Base-by-base conservation (phyloP, 2,329 filamentous ascomycete species). In the Exophiala sp. region DNA sequence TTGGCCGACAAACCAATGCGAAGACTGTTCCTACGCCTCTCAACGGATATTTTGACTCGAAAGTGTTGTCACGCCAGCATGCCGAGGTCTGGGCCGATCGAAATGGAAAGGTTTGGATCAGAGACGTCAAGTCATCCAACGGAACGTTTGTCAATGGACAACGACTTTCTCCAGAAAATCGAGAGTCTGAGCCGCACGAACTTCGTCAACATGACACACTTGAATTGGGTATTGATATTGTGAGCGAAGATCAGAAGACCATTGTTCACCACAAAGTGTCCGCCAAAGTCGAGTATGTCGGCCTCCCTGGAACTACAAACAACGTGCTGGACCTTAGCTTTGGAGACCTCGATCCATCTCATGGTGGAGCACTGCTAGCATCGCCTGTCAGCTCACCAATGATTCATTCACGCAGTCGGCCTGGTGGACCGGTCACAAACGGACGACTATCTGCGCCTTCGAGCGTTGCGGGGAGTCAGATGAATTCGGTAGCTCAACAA, bases 201-300 rank as follows among this genome's bases (percentile, higher is more conserved):
- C 76, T 99, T 33, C 87, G 91, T 65, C 91, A 92, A 55, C 86
- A 90, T 62, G 94, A 99, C 68, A 89, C 94, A 59, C 77, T 99
- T 49, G 94, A 99, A 68, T 80, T 99, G 34, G 94, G 94, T 52
- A 99, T 99, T 65, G 94, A 99, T 68, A 99, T 99, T 66, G 92
- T 99, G 47, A 96, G 90, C 71, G 94, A 99, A 70, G 94, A 99
- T 69, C 92, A 97, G 70, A 97, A 96, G 74, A 96, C 91, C 0
- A 91, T 99, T 24, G 91, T 99, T 11, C 94, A 99, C 68, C 94
- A 97, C 75, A 99, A 99, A 69, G 94, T 99, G 44, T 91, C 92
- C 16, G 91, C 94, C 52, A 95, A 95, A 69, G 91, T 99, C 52
- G 94, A 99, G 70, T 90, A 96, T 73, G 91, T 94, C 36, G 94